Conservation (phyloP, 139 green algal species). For the Chlamydomonas sp. region DNA sequence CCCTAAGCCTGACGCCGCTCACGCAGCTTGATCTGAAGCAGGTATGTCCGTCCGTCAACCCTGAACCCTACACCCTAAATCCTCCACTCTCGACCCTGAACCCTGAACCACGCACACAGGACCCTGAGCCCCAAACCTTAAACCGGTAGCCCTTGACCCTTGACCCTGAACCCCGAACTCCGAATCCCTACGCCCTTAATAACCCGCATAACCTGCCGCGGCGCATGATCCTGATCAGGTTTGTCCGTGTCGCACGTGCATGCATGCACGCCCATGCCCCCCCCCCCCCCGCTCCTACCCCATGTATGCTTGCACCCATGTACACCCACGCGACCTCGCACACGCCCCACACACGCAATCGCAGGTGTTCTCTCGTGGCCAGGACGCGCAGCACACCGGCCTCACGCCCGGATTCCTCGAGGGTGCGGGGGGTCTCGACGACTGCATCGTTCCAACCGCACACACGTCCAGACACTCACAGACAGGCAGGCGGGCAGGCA, state of each 20-base stretch:
- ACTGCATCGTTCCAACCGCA: too few species aligned
- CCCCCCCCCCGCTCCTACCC: not conserved
- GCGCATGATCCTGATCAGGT: not conserved
- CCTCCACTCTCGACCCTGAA: not conserved
- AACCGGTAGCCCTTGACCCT: not conserved
- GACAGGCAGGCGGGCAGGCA: too few species aligned
- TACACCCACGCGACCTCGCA: not conserved
- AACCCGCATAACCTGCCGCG: not conserved
- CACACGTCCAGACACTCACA: too few species aligned
- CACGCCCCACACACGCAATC: not conserved
- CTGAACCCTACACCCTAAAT: not conserved
- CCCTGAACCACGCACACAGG: not conserved
- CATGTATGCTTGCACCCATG: not conserved
- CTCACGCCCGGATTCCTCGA: conserved; percentile 73
- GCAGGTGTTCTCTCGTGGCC: conserved; percentile 73
- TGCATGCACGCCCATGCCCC: not conserved
- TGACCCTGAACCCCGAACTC: not conserved
- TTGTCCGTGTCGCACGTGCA: not conserved
- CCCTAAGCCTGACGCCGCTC: not conserved
- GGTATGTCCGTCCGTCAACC: not conserved
- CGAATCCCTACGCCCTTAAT: not conserved
- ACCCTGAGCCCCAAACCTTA: too few species aligned
- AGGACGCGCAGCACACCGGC: conserved; percentile 61
- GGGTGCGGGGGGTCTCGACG: too few species aligned
- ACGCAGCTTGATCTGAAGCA: not conserved